Base-by-base conservation (phyloP, 306 rosid genomes). In the Ziziphus jujuba region DNA sequence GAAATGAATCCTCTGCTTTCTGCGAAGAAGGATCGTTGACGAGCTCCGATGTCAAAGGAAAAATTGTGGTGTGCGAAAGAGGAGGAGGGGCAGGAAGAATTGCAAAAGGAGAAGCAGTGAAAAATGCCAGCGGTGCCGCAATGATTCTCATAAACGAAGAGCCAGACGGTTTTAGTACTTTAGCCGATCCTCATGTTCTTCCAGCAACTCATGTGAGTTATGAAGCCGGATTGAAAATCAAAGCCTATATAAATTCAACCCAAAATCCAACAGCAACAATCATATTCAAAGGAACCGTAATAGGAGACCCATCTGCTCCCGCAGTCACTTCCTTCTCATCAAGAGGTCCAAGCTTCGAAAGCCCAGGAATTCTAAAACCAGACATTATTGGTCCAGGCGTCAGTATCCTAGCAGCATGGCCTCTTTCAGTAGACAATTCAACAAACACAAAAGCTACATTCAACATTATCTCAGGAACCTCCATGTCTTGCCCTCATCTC, bases 401-500 rank as follows among this genome's bases (percentile, higher is more conserved):
- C 8, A 79, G 60, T 80, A 87, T 87, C 61, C 49, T 87, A 23
- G 90, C 85, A 0, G 88, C 93, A 55, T 84, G 87, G 90, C 80
- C 49, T 3, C 4, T 65, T 16, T 44, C 82, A 0, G 34, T 76
- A 12, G 90, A 80, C 75, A 55, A 82, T 47, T 45, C 54, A 5
- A 20, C 13, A 11, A 38, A 15, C n/a, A 16, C 59, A 20, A 70
- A 57, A 20, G 33, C 68, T 5, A 63, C 63, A 21, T 76, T 70
- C 44, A 58, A 76, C 6, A 13, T 84, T 2, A 54, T 82, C 43
- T 80, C 78, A 0, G 84, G 89, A 16, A 87, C 89, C 28, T 87
- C 93, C 17, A 82, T 84, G 87, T 78, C 84, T 16, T 80, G 86
- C 7, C 89, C 86, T 73, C 92, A 82, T 56, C 84, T 82, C 6